phyloP scores from a whole-genome alignment of 106 monocot genomes.

The Platanthera zijinensis region DNA sequence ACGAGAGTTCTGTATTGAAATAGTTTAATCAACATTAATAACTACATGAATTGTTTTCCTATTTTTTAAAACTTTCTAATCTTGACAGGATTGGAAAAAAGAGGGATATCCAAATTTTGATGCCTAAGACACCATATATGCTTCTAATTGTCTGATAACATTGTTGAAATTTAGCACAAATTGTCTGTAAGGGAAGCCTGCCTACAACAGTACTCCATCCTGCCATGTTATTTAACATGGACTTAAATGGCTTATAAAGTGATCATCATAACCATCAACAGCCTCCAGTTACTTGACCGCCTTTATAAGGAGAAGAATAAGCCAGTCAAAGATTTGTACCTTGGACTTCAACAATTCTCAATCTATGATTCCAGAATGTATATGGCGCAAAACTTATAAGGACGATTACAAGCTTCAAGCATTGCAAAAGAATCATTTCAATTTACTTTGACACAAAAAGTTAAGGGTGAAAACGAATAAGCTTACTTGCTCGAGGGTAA shows the following conservation, averaged over 20 bases:
- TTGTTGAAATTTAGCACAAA: no score
- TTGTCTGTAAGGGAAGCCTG: no score
- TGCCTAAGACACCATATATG: no score
- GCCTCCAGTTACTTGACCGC: not conserved
- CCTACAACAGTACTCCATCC: not conserved
- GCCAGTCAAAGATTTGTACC: not conserved
- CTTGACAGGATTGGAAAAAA: no score
- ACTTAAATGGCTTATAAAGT: not conserved
- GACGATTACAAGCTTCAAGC: conserved; percentile 5
- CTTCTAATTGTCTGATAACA: no score
- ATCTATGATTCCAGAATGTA: not conserved
- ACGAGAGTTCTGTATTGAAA: not conserved
- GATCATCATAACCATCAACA: not conserved
- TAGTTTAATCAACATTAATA: not conserved
- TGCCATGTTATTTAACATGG: not conserved
- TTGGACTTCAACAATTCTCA: not conserved
- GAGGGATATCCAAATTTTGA: no score
- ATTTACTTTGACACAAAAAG: not conserved
- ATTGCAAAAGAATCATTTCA: conserved; percentile 9
- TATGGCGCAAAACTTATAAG: not conserved
- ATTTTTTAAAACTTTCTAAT: not conserved
- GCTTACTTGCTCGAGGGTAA: conserved; percentile 89
- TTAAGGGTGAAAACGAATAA: not conserved
- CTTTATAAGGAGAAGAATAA: not conserved
- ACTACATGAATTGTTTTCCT: not conserved